These are phyloP conservation scores for Trichophyton simii DNA, from an alignment of 2,329 filamentous ascomycete genomes.

Conservation along the genomic window DNA sequence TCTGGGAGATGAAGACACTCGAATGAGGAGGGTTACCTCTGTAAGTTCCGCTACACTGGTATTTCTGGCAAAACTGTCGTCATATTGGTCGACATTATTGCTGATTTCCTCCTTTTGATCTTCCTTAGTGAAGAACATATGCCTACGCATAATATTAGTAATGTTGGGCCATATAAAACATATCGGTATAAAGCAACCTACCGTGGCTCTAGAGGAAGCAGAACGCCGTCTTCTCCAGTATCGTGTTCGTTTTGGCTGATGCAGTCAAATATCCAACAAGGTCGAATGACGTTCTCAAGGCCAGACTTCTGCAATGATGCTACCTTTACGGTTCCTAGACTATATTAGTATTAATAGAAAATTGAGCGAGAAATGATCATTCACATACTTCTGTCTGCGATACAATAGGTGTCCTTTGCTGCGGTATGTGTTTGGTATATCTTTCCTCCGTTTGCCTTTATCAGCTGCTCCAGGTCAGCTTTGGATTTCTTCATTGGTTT, in stretches of 20 bases:
- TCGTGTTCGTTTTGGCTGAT: conserved; percentile 48
- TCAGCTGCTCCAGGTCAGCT: conserved; percentile 61
- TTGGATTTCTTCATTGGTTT: conserved; percentile 61
- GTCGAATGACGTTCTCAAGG: conserved; percentile 59
- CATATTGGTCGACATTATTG: conserved; percentile 58
- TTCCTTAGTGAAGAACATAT: conserved; percentile 59
- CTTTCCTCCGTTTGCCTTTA: conserved; percentile 72
- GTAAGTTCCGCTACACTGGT: conserved; percentile 51
- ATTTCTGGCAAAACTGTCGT: conserved; percentile 72
- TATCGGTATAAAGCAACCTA: conserved; percentile 10
- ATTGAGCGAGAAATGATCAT: neutral
- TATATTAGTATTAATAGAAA: neutral
- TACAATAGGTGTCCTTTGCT: conserved; percentile 51
- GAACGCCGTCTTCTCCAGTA: conserved; percentile 39
- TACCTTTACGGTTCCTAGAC: conserved; percentile 54
- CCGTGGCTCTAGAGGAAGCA: conserved; percentile 53
- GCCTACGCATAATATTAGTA: conserved; percentile 29
- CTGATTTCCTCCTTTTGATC: conserved; percentile 43
- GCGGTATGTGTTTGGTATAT: conserved; percentile 62
- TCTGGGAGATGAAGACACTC: too few species aligned
- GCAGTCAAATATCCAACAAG: conserved; percentile 75
- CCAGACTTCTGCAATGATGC: conserved; percentile 66
- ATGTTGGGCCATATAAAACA: neutral
- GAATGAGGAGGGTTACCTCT: conserved; percentile 15
- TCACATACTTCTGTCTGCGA: conserved; percentile 59